These are phyloP conservation scores for Cercospora sesami DNA, from an alignment of 2,329 filamentous ascomycete species.

Conservation along the genomic window DNA sequence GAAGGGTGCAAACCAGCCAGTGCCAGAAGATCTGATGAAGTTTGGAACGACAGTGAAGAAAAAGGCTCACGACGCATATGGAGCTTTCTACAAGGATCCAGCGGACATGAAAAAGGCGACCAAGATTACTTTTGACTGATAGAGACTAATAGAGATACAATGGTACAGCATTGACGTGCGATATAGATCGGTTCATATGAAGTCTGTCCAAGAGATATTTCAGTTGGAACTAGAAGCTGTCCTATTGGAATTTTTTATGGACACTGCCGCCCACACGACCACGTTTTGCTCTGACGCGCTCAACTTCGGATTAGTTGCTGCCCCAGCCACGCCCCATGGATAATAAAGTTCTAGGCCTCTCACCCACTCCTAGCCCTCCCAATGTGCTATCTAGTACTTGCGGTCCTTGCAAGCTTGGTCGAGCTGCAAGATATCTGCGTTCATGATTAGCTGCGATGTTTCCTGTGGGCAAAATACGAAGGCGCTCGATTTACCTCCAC, in stretches of 20 bases:
- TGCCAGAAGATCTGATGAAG: conserved; percentile 87
- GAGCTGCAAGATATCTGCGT: not conserved
- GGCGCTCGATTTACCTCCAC: too few relatives aligned
- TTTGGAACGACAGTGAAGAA: conserved; percentile 99
- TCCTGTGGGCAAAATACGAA: too few relatives aligned
- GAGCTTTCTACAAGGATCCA: conserved; percentile 91
- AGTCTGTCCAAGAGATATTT: not conserved
- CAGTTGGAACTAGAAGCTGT: not conserved
- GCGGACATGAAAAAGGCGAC: conserved; percentile 79
- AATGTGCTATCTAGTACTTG: not conserved
- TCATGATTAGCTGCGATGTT: not conserved
- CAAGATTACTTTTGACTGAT: conserved; percentile 82
- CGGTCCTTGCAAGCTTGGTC: not conserved
- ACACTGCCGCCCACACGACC: not conserved
- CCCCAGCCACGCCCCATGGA: not conserved
- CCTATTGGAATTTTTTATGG: not conserved
- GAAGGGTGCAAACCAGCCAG: conserved; percentile 84
- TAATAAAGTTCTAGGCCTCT: not conserved
- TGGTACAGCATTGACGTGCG: not conserved
- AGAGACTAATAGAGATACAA: not conserved
- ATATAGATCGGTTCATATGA: not conserved
- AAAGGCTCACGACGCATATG: conserved; percentile 94
- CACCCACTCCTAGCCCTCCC: not conserved
- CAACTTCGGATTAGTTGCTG: not conserved
- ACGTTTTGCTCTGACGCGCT: not conserved